Conservation (phyloP, 768 basidiomycete species). For the Rickenella mellea region DNA sequence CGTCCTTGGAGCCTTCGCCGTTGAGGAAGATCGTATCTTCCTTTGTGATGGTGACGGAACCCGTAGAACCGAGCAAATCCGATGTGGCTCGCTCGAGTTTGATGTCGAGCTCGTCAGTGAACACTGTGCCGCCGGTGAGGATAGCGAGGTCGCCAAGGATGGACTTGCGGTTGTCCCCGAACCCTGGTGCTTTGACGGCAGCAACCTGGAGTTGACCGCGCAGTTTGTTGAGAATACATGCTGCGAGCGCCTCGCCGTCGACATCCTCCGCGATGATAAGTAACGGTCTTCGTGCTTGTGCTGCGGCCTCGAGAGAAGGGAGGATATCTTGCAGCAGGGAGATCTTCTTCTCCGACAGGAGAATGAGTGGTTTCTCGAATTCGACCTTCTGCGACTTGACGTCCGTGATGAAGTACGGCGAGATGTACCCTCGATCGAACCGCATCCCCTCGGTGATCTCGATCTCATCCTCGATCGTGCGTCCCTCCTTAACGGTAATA, state of each 20-base stretch:
- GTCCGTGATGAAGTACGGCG: constrained; percentile 97
- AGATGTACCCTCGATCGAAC: constrained; percentile 98
- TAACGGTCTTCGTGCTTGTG: constrained; percentile 72
- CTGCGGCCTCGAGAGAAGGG: constrained; percentile 77
- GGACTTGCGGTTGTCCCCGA: constrained; percentile 98
- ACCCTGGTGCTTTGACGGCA: constrained; percentile 95
- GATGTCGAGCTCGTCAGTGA: constrained; percentile 93
- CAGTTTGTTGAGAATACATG: constrained; percentile 98
- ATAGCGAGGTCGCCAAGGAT: constrained; percentile 96
- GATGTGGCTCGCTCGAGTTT: constrained; percentile 87
- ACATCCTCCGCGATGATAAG: constrained; percentile 97
- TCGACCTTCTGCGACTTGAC: constrained; percentile 94
- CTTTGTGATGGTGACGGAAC: constrained; percentile 90
- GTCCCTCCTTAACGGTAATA: constrained; percentile 98
- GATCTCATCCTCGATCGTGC: constrained; percentile 97
- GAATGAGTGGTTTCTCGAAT: constrained; percentile 91
- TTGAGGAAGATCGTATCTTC: constrained; percentile 97
- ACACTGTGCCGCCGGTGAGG: constrained; percentile 95
- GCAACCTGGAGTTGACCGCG: constrained; percentile 92
- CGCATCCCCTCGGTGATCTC: constrained; percentile 99
- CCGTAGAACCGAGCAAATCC: constrained; percentile 86
- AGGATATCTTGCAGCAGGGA: constrained; percentile 91
- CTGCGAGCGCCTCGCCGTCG: constrained; percentile 95
- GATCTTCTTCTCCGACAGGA: constrained; percentile 98
- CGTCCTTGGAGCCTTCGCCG: constrained; percentile 83